These are phyloP conservation scores for Cyberlindnera sargentensis DNA, from an alignment of 805 yeast genomes.

Conservation along the genomic window DNA sequence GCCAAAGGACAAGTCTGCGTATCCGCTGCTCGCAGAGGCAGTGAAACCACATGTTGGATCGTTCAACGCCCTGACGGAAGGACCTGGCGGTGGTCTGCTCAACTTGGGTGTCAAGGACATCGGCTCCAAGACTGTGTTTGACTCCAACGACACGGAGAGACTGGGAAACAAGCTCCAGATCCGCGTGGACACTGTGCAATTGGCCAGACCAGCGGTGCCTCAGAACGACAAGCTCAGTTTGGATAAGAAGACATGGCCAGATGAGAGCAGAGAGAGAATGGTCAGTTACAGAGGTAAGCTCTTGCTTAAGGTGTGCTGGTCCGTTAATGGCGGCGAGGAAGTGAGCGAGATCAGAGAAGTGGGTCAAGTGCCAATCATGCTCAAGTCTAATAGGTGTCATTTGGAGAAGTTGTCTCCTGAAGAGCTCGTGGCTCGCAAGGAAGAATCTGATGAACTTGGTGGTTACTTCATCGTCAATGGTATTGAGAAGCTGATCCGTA, in stretches of 20 bases:
- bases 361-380: conserved; percentile 89
- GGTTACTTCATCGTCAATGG: conserved; percentile 94
- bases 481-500: conserved; percentile 91
- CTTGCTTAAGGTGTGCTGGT: conserved; percentile 74
- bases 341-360: conserved; percentile 78
- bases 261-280: conserved; percentile 88
- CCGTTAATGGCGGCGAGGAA: conserved; percentile 83
- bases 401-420: conserved; percentile 76
- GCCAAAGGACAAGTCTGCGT: conserved; percentile 78
- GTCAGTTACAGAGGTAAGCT: conserved; percentile 73
- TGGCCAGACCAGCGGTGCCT: conserved; percentile 78
- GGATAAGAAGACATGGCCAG: conserved; percentile 74
- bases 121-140: conserved; percentile 80
- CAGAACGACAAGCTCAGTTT: conserved; percentile 64
- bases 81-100: conserved; percentile 76
- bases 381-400: conserved; percentile 87
- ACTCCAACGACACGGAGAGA: conserved; percentile 59
- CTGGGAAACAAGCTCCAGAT: conserved; percentile 80
- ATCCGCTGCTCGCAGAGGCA: conserved; percentile 79
- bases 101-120: conserved; percentile 84
- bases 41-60: conserved; percentile 95
- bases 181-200: conserved; percentile 83
- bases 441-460: conserved; percentile 93
- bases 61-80: conserved; percentile 90
- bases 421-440: conserved; percentile 69